Base-by-base conservation (phyloP, 306 rosid species). In the Myrica gale region DNA sequence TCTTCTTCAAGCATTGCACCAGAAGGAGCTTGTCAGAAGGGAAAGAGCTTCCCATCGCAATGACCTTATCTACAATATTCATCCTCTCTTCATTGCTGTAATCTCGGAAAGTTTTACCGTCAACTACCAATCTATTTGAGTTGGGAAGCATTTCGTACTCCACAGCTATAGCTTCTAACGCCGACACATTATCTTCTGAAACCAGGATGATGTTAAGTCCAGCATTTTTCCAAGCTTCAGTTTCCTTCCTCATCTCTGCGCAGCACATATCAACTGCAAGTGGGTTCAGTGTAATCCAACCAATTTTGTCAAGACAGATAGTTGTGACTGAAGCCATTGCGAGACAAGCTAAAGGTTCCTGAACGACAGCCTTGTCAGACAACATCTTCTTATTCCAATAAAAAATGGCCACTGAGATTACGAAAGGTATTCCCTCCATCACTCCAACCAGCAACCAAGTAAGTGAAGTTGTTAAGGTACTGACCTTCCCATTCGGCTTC, bases 351-450 rank as follows among this genome's bases (percentile, higher is more conserved):
- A 80, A 26, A 9, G 2, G 0, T 17, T 68, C 46, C 13, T 47
- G 76, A n/a, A 47, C 62, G 1, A n/a, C 21, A 26, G 68, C 84
- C n/a, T 51, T 69, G 68, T 41, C 7, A 1, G 67, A 44, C 16
- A 75, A 46, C 13, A 66, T 43, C 50, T 45, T 76, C 61, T 37
- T 69, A 10, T 6, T 60, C 84, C 73, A 75, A 11, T 60, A 75
- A 52, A 12, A 1, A 17, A 46, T 51, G 19, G 73, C 60, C n/a
- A 69, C 37, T 17, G 67, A 7, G 15, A 75, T 42, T 11, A 72
- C 45, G 23, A 70, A 39, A 43, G 80, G 73, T 3, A 70, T 37
- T 53, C 76, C 80, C 53, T 68, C 84, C 11, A 19, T n/a, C 26
- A 75, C 46, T 26, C 80, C 84, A 9, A 80, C 57, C 21, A 75